These are phyloP conservation scores for Plantago coronopus DNA, from an alignment of 305 asterid genomes.

Conservation along the genomic window DNA sequence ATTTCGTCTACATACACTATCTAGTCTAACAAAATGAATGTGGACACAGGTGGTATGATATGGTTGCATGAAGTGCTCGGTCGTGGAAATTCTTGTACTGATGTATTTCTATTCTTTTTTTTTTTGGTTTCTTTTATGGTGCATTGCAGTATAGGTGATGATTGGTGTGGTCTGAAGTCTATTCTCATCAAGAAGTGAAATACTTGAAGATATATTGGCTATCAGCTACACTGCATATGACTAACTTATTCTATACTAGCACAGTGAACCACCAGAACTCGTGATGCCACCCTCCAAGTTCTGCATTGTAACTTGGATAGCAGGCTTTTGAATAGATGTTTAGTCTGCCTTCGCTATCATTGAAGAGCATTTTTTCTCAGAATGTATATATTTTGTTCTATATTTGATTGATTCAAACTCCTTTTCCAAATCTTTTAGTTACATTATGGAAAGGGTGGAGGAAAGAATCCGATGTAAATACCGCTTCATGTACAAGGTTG, in stretches of 20 bases:
- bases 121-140: background rate
- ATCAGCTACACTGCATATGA: conserved; percentile 18
- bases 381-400: conserved; percentile 22
- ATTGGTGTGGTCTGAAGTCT: conserved; percentile 21
- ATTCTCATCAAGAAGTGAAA: conserved; percentile 12
- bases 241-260: conserved; percentile 20
- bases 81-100: background rate
- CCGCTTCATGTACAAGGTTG: conserved; percentile 1
- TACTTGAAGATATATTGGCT: conserved; percentile 22
- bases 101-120: background rate
- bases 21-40: too few relatives aligned
- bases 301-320: conserved; percentile 29
- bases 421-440: conserved; percentile 17
- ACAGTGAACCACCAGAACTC: conserved; percentile 13
- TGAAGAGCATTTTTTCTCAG: conserved; percentile 12
- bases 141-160: conserved; percentile 35
- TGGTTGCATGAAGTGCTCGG: background rate
- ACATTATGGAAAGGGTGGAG: conserved; percentile 6
- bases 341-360: conserved; percentile 7
- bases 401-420: too few relatives aligned
- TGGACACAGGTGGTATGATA: too few relatives aligned
- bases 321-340: conserved; percentile 20
- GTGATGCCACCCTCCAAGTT: conserved; percentile 30
- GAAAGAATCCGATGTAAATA: background rate
- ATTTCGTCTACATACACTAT: too few relatives aligned